phyloP scores from a whole-genome alignment of 345 rosid species.

The Eucalyptus melliodora region DNA sequence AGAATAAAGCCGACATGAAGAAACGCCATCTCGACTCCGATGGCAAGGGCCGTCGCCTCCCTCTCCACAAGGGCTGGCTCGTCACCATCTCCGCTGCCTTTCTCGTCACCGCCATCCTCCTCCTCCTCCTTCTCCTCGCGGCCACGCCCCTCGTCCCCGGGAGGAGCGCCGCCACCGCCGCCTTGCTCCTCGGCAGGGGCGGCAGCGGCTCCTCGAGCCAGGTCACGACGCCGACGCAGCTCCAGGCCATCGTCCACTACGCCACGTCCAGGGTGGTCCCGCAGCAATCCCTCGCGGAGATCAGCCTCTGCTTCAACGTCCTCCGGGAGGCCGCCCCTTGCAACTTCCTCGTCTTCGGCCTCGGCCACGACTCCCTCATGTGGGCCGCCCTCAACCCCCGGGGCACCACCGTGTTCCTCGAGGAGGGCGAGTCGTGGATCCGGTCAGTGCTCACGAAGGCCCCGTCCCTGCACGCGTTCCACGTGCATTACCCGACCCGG shows the following conservation, averaged over 20 bases:
- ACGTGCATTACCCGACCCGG: constrained; percentile 28
- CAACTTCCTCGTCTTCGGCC: constrained; percentile 52
- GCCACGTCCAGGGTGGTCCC: constrained; percentile 35
- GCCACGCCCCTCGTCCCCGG: background rate
- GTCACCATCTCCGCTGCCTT: background rate
- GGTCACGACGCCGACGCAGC: constrained; percentile 22
- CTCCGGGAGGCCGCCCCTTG: constrained; percentile 26
- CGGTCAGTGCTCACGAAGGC: constrained; percentile 4
- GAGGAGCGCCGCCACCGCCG: background rate
- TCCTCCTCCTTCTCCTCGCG: background rate
- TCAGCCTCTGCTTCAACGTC: constrained; percentile 22
- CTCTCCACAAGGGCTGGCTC: background rate
- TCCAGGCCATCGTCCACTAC: constrained; percentile 41
- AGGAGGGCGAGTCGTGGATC: constrained; percentile 36
- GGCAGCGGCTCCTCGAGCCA: background rate
- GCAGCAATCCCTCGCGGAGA: constrained; percentile 23
- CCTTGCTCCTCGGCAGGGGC: background rate
- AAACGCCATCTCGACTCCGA: background rate
- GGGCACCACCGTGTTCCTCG: constrained; percentile 44
- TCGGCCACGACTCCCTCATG: constrained; percentile 53
- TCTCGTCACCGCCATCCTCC: background rate
- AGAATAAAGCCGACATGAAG: background rate
- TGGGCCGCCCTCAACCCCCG: constrained; percentile 42
- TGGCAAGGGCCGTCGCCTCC: background rate
- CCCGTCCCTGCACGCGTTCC: constrained; percentile 17